These are phyloP conservation scores for Claviceps digitariae DNA, from an alignment of 2,329 filamentous ascomycete genomes.

Conservation along the genomic window DNA sequence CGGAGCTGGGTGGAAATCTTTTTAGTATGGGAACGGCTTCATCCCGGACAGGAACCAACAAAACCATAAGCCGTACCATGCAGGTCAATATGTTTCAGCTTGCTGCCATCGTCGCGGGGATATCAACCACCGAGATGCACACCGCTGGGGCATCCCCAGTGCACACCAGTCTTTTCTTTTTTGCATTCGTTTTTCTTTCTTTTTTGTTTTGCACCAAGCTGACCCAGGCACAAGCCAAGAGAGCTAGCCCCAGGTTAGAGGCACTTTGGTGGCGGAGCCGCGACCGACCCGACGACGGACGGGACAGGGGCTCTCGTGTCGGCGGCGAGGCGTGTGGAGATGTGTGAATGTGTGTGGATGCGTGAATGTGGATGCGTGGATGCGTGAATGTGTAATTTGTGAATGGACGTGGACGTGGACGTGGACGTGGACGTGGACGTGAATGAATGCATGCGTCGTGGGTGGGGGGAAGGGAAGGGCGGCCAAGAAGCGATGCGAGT, in stretches of 20 bases:
- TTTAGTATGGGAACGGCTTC: not conserved
- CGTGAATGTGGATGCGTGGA: not conserved
- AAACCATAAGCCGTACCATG: not conserved
- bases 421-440: not conserved
- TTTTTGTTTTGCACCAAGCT: too few relatives aligned
- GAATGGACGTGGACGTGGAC: not conserved
- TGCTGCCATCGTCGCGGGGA: not conserved
- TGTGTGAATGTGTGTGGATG: not conserved
- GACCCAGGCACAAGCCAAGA: too few relatives aligned
- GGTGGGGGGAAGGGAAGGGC: too few relatives aligned
- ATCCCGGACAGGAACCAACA: not conserved
- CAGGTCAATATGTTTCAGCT: slow-evolving; percentile 1
- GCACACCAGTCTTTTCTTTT: too few relatives aligned
- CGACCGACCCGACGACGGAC: too few relatives aligned
- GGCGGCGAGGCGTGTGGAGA: not conserved
- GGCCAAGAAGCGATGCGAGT: not conserved
- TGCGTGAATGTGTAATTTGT: not conserved
- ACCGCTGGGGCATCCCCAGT: too few relatives aligned
- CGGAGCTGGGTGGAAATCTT: too few relatives aligned
- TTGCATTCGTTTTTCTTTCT: too few relatives aligned
- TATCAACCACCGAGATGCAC: too few relatives aligned
- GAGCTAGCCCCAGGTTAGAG: too few relatives aligned
- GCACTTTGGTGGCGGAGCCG: too few relatives aligned
- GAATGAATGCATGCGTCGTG: not conserved
- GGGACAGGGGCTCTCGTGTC: not conserved